Base-by-base conservation (phyloP, 2,329 filamentous ascomycete genomes). In the Diplocarpon rosae region DNA sequence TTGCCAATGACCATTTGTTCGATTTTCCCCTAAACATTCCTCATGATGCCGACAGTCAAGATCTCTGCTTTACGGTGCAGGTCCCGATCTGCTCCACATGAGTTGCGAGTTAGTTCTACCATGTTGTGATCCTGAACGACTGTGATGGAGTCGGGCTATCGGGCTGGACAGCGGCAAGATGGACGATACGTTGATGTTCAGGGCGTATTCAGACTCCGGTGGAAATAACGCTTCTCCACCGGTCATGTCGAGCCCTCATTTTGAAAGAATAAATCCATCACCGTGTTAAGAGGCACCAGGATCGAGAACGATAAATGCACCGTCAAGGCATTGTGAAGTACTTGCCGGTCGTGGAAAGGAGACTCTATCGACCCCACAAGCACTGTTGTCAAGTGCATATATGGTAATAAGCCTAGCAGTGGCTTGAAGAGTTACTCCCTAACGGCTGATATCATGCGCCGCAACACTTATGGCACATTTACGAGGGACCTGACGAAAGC, bases 181-280 rank as follows among this genome's bases (percentile, higher is more conserved):
- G 69, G 60, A 64, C 2, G 66, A 70, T 39, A 64, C 73, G 7
- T 63, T 78, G 17, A 70, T 75, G 46, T 66, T 78, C 36, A 66
- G 78, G 55, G 61, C 70, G n/a, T 78, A 80, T 62, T 61, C 65
- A 37, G 69, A 69, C 45, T 57, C 61, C 4, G 63, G 63, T 5
- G 66, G 65, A 42, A 59, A 66, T 42, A 72, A 72, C 73, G 76
- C 40, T 56, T 72, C 28, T 64, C 68, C 30, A 62, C 65, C 41
- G 70, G 68, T 36, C 64, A 76, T 52, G 67, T 66, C 52, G 76
- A 80, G n/a, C n/a, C n/a, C n/a, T n/a, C n/a, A n/a, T n/a, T n/a
- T n/a, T n/a, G n/a, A n/a, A n/a, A n/a, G n/a, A n/a, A n/a, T n/a
- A n/a, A n/a, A n/a, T n/a, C n/a, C n/a, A n/a, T n/a, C n/a, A n/a